These are phyloP conservation scores for Arthrobotrys sphaeroides DNA, from an alignment of 2,329 filamentous ascomycete species.

Conservation along the genomic window DNA sequence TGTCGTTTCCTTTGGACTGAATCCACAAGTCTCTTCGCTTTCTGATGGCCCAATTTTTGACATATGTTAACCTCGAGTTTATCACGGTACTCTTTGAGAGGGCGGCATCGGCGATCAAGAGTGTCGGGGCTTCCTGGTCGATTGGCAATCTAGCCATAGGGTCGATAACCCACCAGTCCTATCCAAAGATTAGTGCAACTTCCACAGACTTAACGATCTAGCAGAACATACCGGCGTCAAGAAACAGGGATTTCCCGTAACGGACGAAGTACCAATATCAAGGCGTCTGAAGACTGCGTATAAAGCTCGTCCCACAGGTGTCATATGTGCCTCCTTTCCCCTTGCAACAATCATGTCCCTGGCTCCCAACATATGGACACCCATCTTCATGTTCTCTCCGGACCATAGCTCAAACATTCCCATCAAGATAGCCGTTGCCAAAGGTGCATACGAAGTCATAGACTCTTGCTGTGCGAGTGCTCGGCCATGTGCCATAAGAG, in stretches of 20 bases:
- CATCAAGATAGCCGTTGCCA: conserved; percentile 56
- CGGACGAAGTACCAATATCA: conserved; percentile 56
- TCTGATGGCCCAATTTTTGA: conserved; percentile 56
- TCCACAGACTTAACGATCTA: background rate
- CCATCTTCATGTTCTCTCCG: conserved; percentile 58
- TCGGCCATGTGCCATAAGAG: conserved; percentile 54
- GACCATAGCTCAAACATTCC: conserved; percentile 57
- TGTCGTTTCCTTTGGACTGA: conserved; percentile 41
- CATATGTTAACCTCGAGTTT: conserved; percentile 56
- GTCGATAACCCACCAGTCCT: conserved; percentile 58
- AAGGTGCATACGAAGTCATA: conserved; percentile 54
- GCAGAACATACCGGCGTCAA: conserved; percentile 53
- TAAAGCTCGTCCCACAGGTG: conserved; percentile 56
- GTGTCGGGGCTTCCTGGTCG: conserved; percentile 54
- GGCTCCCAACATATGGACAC: conserved; percentile 57
- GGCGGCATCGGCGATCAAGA: conserved; percentile 55
- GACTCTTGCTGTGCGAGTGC: conserved; percentile 53
- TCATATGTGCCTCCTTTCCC: conserved; percentile 57
- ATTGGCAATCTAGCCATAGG: conserved; percentile 56
- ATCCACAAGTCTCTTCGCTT: conserved; percentile 55
- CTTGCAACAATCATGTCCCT: conserved; percentile 57
- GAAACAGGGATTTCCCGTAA: conserved; percentile 57
- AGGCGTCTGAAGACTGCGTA: conserved; percentile 55
- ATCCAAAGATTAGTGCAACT: background rate
- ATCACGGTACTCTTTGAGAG: conserved; percentile 57